phyloP scores from a whole-genome alignment of 1,139 yeast genomes.

The Pichia sp. region DNA sequence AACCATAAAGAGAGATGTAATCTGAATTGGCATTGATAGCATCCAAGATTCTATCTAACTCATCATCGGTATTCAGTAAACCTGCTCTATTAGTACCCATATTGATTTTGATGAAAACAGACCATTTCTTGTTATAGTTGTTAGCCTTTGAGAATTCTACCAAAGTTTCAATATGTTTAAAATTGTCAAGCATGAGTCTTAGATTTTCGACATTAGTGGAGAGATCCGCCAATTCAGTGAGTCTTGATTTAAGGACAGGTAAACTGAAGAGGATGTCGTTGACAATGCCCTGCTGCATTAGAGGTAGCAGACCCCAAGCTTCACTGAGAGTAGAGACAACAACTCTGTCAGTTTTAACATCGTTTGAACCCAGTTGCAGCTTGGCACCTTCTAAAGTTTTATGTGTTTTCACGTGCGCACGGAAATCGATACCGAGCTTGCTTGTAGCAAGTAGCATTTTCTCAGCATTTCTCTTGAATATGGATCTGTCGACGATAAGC shows the following conservation, averaged over 20 bases:
- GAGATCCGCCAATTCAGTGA: slow-evolving; percentile 45
- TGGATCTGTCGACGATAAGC: slow-evolving; percentile 36
- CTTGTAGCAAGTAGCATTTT: slow-evolving; percentile 34
- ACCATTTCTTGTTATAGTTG: slow-evolving; percentile 35
- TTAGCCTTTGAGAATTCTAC: slow-evolving; percentile 30
- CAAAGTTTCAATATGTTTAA: slow-evolving; percentile 47
- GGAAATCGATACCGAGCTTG: slow-evolving; percentile 16
- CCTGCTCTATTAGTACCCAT: slow-evolving; percentile 67
- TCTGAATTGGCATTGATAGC: slow-evolving; percentile 14
- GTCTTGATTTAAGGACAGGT: slow-evolving; percentile 49
- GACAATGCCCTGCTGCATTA: slow-evolving; percentile 33
- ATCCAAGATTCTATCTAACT: slow-evolving; percentile 27
- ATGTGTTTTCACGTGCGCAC: slow-evolving; percentile 67
- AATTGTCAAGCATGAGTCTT: slow-evolving; percentile 56
- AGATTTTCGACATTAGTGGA: slow-evolving; percentile 32
- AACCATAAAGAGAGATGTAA: slow-evolving; percentile 48
- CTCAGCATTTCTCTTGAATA: slow-evolving; percentile 33
- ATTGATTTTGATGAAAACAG: slow-evolving; percentile 49
- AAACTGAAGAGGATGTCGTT: slow-evolving; percentile 61
- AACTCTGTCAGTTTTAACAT: slow-evolving; percentile 34
- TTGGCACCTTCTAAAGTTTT: slow-evolving; percentile 46
- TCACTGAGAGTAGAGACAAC: slow-evolving; percentile 70
- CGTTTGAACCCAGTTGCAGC: slow-evolving; percentile 37
- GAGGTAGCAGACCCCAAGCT: slow-evolving; percentile 37
- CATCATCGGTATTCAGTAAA: slow-evolving; percentile 22